Conservation (phyloP, 139 green algal species). For the Chlorella vulgaris region DNA sequence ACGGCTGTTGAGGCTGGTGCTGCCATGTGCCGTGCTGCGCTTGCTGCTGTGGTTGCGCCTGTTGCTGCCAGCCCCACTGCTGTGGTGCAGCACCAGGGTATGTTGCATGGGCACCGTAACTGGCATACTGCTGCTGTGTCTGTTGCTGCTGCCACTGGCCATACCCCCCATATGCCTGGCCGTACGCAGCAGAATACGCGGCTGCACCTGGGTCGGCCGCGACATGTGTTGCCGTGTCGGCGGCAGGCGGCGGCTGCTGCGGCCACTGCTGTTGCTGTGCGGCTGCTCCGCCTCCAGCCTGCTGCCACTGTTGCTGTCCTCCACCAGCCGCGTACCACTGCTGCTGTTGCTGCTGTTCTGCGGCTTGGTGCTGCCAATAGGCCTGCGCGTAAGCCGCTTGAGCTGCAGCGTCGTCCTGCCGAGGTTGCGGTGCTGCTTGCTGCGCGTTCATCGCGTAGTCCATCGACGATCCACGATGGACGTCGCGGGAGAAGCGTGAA, state of each 20-base stretch:
- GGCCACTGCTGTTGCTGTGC: background rate
- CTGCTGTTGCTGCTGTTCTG: background rate
- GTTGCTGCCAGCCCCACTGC: background rate
- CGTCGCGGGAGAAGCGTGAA: too few species aligned
- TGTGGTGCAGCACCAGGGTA: background rate
- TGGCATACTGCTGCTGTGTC: slow-evolving; percentile 4
- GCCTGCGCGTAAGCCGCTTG: background rate
- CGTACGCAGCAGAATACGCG: background rate
- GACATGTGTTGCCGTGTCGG: background rate
- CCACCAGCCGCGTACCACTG: background rate
- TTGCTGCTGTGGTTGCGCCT: background rate
- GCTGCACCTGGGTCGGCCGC: background rate
- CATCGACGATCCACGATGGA: too few species aligned
- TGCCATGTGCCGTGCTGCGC: background rate
- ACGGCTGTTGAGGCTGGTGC: background rate
- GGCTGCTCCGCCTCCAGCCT: background rate
- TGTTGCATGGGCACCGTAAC: background rate
- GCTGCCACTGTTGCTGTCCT: background rate
- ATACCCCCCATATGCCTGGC: background rate
- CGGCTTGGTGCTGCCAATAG: background rate
- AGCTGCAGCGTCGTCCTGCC: too few species aligned
- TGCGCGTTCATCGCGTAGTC: too few species aligned
- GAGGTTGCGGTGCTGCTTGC: too few species aligned
- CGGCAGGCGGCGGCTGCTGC: background rate
- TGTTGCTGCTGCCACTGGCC: background rate